Base-by-base conservation (phyloP, 2,329 filamentous ascomycete genomes). In the Grosmannia huntii region DNA sequence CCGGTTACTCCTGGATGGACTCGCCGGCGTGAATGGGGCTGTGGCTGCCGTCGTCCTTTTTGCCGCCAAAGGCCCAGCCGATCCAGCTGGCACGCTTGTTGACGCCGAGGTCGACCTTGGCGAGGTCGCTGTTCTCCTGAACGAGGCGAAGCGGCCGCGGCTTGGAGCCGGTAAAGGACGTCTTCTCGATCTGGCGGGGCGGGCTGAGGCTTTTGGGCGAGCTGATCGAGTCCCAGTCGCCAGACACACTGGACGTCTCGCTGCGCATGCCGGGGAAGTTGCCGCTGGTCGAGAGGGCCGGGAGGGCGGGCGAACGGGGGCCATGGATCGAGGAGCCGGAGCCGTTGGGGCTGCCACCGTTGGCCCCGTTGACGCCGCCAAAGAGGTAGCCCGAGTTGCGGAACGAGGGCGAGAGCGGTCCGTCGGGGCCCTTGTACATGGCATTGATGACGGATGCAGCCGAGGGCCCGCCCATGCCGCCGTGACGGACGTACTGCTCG, bases 101-200 rank as follows among this genome's bases (percentile, higher is more conserved):
- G 21, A 72, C 69, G 14, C 72, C 70, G 57, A 72, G 68, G 36
- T 67, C 70, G 56, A 75, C 70, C 23, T 69, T 68, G 65, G 77
- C 76, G 2, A 68, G 68, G 55, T 81, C 80, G 25, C 72, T 70
- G 63, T 86, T 86, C 73, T 95, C 89, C 71, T 94, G 88, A 53
- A 97, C 90, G 33, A 99, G 78, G 19, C 92, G 81, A 63, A 99
- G 75, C 7, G 92, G 92, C 41, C 91, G 81, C 60, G 95, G 84
- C 71, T 94, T 94, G 66, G 85, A 86, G 51, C 83, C 83, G 4
- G 80, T 81, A 58, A 81, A 73, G 44, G 77, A 81, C 60, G 75
- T 74, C 69, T 82, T 81, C 66, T 84, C 78, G 60, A 71, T 71
- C 31, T 71, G 70, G 53, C 82, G 75, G 19, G 82, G 82, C 31